phyloP scores from a whole-genome alignment of 2,329 filamentous ascomycete species.

The Ophiosphaerella korrae region DNA sequence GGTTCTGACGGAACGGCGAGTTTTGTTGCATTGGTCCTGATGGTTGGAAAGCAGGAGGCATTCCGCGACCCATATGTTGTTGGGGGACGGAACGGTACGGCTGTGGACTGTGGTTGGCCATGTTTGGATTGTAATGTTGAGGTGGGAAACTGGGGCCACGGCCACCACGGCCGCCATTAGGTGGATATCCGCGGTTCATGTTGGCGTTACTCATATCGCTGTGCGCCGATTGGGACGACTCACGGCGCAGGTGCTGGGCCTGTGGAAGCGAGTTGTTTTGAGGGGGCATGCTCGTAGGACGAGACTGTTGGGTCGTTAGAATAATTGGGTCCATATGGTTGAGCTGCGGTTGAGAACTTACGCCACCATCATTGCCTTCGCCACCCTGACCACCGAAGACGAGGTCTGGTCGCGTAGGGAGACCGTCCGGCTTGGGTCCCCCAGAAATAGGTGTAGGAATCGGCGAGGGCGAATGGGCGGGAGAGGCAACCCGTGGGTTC shows the following conservation, averaged over 20 bases:
- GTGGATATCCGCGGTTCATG: slow-evolving; percentile 49
- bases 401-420: slow-evolving; percentile 72
- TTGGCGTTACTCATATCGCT: slow-evolving; percentile 70
- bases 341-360: slow-evolving; percentile 57
- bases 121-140: slow-evolving; percentile 54
- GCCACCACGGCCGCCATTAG: slow-evolving; percentile 52
- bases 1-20: slow-evolving; percentile 62
- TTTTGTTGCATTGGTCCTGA: slow-evolving; percentile 61
- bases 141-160: slow-evolving; percentile 58
- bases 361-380: slow-evolving; percentile 70
- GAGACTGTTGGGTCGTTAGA: slow-evolving; percentile 60
- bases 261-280: slow-evolving; percentile 56
- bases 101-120: slow-evolving; percentile 54
- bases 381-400: slow-evolving; percentile 82
- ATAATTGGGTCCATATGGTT: slow-evolving; percentile 16
- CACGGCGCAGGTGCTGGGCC: slow-evolving; percentile 79
- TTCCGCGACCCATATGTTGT: slow-evolving; percentile 57
- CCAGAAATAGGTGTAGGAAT: slow-evolving; percentile 91
- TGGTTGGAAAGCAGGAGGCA: slow-evolving; percentile 58
- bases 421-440: slow-evolving; percentile 76
- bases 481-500: slow-evolving; percentile 78
- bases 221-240: slow-evolving; percentile 83
- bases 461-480: slow-evolving; percentile 86
- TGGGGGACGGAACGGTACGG: slow-evolving; percentile 59
- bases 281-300: slow-evolving; percentile 66